A percentile compares a stretch with the other conserved stretches of the same genome.
These are phyloP conservation scores for Magnusiomyces magnusii DNA, from an alignment of 1,139 yeast species.

Conservation along the genomic window DNA sequence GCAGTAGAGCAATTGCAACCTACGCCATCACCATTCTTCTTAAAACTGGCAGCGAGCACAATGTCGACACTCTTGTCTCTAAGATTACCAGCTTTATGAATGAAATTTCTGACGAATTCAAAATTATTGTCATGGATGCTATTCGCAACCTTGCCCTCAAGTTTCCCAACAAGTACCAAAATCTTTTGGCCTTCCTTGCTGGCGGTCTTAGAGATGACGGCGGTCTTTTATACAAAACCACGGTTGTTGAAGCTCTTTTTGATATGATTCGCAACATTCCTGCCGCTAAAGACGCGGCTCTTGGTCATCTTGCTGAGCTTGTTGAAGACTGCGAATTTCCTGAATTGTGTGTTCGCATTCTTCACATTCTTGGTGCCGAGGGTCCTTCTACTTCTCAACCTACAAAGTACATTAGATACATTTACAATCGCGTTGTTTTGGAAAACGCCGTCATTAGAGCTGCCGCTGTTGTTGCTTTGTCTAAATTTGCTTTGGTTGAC, in stretches of 20 bases:
- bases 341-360: constrained; percentile 82
- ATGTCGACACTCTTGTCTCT: constrained; percentile 80
- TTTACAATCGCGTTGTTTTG: constrained; percentile 91
- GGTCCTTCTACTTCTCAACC: constrained; percentile 88
- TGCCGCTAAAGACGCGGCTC: constrained; percentile 74
- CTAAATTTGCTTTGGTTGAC: constrained; percentile 81
- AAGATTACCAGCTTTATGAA: constrained; percentile 86
- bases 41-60: constrained; percentile 89
- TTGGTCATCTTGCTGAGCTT: constrained; percentile 88
- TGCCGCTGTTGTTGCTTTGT: constrained; percentile 87
- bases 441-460: constrained; percentile 95
- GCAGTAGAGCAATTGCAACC: constrained; percentile 93
- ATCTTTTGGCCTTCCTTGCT: constrained; percentile 74
- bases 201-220: constrained; percentile 90
- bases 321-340: constrained; percentile 98
- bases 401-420: constrained; percentile 87
- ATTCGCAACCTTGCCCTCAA: constrained; percentile 85
- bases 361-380: constrained; percentile 86
- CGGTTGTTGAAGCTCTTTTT: constrained; percentile 85
- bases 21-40: constrained; percentile 93
- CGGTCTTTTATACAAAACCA: constrained; percentile 68
- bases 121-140: constrained; percentile 90
- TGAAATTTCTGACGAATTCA: constrained; percentile 94
- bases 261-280: constrained; percentile 87
- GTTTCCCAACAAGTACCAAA: constrained; percentile 84